These are phyloP conservation scores for Pezicula rhizophila DNA, from an alignment of 2,329 filamentous ascomycete species.

Conservation along the genomic window DNA sequence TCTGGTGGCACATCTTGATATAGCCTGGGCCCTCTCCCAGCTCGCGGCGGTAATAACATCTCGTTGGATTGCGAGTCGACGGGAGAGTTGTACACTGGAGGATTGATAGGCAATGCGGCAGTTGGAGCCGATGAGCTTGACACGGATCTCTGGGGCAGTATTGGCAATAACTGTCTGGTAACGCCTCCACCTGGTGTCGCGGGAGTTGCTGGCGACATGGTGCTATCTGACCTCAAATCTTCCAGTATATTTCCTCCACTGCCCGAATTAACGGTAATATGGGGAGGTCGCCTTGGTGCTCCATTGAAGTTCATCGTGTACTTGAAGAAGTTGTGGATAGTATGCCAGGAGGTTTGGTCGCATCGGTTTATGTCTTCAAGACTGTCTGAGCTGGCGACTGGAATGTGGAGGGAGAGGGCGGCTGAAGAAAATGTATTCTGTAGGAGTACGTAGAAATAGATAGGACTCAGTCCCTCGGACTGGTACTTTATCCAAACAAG, in stretches of 20 bases:
- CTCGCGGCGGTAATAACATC: conserved; percentile 40
- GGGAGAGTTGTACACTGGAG: conserved; percentile 20
- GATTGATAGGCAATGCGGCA: conserved; percentile 5
- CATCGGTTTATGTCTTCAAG: conserved; percentile 5
- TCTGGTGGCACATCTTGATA: conserved; percentile 45
- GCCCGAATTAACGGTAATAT: conserved; percentile 59
- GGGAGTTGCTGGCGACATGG: conserved; percentile 22
- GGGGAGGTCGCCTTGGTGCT: conserved; percentile 36
- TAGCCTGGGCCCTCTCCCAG: conserved; percentile 38
- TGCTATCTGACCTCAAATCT: conserved; percentile 28
- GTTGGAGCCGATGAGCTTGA: conserved; percentile 5
- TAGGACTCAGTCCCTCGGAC: conserved; percentile 1
- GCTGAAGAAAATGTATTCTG: not conserved
- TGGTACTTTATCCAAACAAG: too few species aligned
- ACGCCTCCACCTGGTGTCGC: conserved; percentile 15
- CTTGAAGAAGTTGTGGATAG: conserved; percentile 3
- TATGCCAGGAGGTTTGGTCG: conserved; percentile 7
- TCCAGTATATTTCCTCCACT: conserved; percentile 38
- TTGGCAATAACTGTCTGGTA: conserved; percentile 25
- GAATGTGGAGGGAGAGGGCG: not conserved
- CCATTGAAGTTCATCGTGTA: conserved; percentile 12
- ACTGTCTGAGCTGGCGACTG: not conserved
- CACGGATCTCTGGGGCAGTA: conserved; percentile 6
- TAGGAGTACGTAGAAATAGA: not conserved
- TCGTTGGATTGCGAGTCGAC: conserved; percentile 34